These are phyloP conservation scores for Diversispora epigaea DNA, from an alignment of 192 early-diverging fungal genomes.

Conservation along the genomic window DNA sequence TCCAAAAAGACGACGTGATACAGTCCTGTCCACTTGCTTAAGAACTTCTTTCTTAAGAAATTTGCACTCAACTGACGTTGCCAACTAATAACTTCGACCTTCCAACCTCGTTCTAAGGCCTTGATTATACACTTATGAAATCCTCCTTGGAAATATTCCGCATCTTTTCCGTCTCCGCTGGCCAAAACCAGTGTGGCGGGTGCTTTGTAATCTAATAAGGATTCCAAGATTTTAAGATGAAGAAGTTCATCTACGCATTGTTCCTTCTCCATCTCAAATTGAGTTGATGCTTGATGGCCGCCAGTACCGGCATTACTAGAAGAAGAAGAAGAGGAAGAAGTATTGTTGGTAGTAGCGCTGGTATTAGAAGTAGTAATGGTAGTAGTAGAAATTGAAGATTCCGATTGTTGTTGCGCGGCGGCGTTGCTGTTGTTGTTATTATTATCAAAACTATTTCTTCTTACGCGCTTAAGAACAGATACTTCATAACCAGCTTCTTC, in stretches of 20 bases:
- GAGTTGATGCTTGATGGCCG: constrained; percentile 1
- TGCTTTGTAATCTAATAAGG: constrained; percentile 41
- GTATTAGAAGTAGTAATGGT: too few species aligned
- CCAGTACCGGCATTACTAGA: background rate
- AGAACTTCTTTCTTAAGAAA: constrained; percentile 29
- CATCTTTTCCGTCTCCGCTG: constrained; percentile 45
- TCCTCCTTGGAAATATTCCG: constrained; percentile 48
- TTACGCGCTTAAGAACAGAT: constrained; percentile 40
- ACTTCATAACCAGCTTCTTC: constrained; percentile 39
- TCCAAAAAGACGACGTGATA: constrained; percentile 35
- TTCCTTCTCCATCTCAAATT: constrained; percentile 31
- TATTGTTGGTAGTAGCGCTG: too few species aligned
- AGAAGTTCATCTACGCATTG: constrained; percentile 51
- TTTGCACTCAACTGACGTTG: constrained; percentile 43
- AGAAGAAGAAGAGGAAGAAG: background rate
- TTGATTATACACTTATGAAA: constrained; percentile 42
- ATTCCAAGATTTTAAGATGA: constrained; percentile 50
- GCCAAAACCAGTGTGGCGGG: constrained; percentile 47
- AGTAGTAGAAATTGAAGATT: too few species aligned
- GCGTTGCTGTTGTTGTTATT: background rate
- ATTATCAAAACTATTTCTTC: constrained; percentile 35
- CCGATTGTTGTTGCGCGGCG: background rate
- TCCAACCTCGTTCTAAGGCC: constrained; percentile 47
- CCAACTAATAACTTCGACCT: constrained; percentile 51
- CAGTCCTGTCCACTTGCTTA: constrained; percentile 20